These are phyloP conservation scores for Halophytophthora polymorphica DNA, from an alignment of 352 stramenopile genomes.

Conservation along the genomic window DNA sequence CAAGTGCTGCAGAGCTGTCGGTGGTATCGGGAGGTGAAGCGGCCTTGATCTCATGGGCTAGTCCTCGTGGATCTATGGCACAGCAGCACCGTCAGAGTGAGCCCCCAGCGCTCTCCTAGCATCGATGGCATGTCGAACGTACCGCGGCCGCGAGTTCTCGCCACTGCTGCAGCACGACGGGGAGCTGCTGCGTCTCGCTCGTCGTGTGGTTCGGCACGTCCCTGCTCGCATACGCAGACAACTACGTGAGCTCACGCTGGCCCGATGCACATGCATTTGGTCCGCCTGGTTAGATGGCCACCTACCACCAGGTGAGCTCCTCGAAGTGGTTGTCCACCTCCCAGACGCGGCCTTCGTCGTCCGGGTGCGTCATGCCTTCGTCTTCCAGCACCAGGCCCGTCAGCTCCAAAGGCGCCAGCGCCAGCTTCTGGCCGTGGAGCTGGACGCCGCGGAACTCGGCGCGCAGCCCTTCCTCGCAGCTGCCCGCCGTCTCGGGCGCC, in stretches of 20 bases:
- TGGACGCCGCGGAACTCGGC: conserved; percentile 73
- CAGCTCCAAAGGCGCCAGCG: conserved; percentile 27
- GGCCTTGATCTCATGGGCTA: too few relatives aligned
- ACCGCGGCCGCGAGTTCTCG: conserved; percentile 53
- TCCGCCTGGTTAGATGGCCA: not conserved
- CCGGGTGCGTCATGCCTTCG: conserved; percentile 44
- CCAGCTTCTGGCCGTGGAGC: conserved; percentile 47
- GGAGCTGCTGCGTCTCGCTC: conserved; percentile 45
- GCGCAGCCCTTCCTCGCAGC: conserved; percentile 17
- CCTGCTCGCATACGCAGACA: conserved; percentile 22
- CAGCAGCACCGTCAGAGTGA: too few relatives aligned
- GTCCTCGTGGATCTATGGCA: too few relatives aligned
- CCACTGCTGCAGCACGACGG: conserved; percentile 54
- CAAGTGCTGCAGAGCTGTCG: too few relatives aligned
- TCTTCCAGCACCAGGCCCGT: conserved; percentile 65
- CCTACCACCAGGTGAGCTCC: conserved; percentile 63
- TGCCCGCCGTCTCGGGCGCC: conserved; percentile 8
- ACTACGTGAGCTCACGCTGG: not conserved
- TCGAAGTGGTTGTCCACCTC: conserved; percentile 79
- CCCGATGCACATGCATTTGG: not conserved
- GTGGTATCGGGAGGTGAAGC: too few relatives aligned
- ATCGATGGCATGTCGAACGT: too few relatives aligned
- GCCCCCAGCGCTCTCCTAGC: too few relatives aligned
- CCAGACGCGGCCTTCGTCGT: conserved; percentile 70
- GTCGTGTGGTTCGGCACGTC: conserved; percentile 55